Base-by-base conservation (phyloP, 345 rosid genomes). In the Brassica juncea region DNA sequence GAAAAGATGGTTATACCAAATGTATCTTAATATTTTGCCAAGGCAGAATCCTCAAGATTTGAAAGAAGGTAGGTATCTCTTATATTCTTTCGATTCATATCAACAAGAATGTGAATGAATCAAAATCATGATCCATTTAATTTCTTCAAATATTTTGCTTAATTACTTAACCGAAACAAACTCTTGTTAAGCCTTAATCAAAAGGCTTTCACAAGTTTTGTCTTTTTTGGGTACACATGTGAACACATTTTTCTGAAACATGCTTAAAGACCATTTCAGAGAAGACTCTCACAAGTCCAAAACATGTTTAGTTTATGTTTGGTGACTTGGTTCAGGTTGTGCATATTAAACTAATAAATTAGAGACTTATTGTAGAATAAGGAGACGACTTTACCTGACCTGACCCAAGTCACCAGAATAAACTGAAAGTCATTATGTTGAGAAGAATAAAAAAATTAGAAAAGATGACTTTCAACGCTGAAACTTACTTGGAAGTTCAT, bases 301-400 rank as follows among this genome's bases (percentile, higher is more conserved):
- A 49, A 21, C 6, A 70, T 14, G 55, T 58, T 58, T 58, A 21
- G 35, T 58, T 30, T 58, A 71, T 23, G 66, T 58, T 16, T 21
- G 55, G 55, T 71, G 55, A 71, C 66, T 35, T 34, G 47, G 66
- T 63, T 58, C 55, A 37, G 34, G 54, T 58, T 35, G 11, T 70
- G n/a, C 28, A 77, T 61, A 14, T 69, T 47, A 57, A 35, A 76
- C 30, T 68, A 66, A 37, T 14, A 32, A 31, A 32, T 49, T 12
- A 8, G 44, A 57, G 65, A 25, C 65, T 25, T 60, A 60, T 11
- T 4, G 52, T 34, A 47, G 32, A 55, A 30, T 30, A 74, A 35
- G 72, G 68, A 74, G 79, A 68, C 68, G 28, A 76, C 74, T 25
- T 76, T n/a, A 64, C 25, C 68, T n/a, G 57, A 49, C 57, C 54